Evolutionary conservation across 805 yeast species (phyloP), one percentile per base, ranked within the genome.

Genomic region (Yamadazyma philogaea): DNA sequence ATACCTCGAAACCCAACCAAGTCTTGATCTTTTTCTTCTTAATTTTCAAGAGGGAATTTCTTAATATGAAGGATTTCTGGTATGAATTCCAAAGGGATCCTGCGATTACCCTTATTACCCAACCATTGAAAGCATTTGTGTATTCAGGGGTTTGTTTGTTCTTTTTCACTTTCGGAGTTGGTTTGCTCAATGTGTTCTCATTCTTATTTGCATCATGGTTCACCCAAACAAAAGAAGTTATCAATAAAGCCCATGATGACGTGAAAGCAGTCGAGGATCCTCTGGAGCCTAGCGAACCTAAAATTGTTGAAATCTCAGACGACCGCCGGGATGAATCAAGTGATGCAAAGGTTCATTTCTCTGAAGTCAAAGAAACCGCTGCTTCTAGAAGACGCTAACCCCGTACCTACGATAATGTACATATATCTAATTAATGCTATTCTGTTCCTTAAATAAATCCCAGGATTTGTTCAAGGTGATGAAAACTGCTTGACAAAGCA

Each of bases 401-500:
- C 10, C 19, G 36, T 40, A 19, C 17, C 16, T 19, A 31, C 18
- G 31, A 24, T 12, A 12, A 36, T 30, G 19, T 15, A 8, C 19
- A 14, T 22, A 20, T 16, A 24, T 11, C 21, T 42, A 43, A 28
- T 49, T 46, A 26, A 55, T 47, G 33, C 49, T 51, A 39, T 85
- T 84, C 43, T 76, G 76, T 31, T 59, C 65, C 54, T 83, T 85
- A 60, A 88, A 89, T 16, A 61, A 64, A 51, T 87, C 97, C 98
- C 99, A 93, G 2, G 97, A 89, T 51, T 80, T 77, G 61, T 89
- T 91, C 47, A 93, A 68, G 0, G 81, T 73, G 30, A 89, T 84
- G 57, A 93, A 93, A 0, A 91, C 91, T 18, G 80, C 81, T 53
- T 90, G 91, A 12, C 97, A 93, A 35, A 91, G 72, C 82, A 91